Base-by-base conservation (phyloP, 1,284 basidiomycete genomes). In the Farysia itapuensis region DNA sequence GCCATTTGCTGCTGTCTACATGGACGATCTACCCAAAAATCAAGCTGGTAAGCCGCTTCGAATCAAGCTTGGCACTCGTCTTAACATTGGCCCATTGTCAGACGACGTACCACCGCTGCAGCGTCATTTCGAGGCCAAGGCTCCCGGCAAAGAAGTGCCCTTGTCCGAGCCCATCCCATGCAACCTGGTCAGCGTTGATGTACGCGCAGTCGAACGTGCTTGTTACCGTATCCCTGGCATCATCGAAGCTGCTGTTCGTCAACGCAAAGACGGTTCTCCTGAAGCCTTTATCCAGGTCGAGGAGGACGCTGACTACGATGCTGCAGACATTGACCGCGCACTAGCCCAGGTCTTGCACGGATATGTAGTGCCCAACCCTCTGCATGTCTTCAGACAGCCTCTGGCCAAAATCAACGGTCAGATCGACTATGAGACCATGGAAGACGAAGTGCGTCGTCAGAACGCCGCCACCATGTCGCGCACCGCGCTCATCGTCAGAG, bases 11-110 rank as follows among this genome's bases (percentile, higher is more conserved):
- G 64, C 68, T 22, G 74, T 76, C 23, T 76, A 76, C 49, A 76
- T 76, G 74, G 71, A 76, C 41, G 74, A 76, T 30, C 40, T 76
- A 18, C 74, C 74, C 35, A 76, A 76, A 59, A 76, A 76, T 40
- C 70, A 76, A 41, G 74, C 74, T 5, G 74, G 74, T 28, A 76
- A 76, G 42, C 72, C 74, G 5, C 60, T 76, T 24, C 74, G 74
- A 60, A 76, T 76, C 65, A 76, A 76, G 59, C 69, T 76, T 23
- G 74, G 72, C 40, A 65, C 59, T 4, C 71, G 74, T 58, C 64
- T 76, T 13, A 56, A 61, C 39, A 75, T 76, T 33, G 71, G 72
- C n/a, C 67, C 70, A 21, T 61, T 76, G 12, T 70, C 71, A 14
- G 74, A 76, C 34, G 72, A 75, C 35, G 66, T 76, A 1, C 72